Base-by-base conservation (phyloP, 441 rosid species). In the Bruguiera hainesii region DNA sequence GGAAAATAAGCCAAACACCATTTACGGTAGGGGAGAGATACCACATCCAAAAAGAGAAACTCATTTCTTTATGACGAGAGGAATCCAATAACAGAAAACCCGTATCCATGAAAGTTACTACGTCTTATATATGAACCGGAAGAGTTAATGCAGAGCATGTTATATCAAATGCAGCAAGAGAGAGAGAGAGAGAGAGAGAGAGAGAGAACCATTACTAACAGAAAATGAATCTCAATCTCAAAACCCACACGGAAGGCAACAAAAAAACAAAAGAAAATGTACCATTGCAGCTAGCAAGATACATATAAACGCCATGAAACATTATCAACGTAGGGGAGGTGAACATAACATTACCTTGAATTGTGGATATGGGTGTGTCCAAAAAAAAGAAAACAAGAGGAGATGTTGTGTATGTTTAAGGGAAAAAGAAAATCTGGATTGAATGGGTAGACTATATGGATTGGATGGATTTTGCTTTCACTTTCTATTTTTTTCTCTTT, bases 321-420 rank as follows among this genome's bases (percentile, higher is more conserved):
- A 1, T 37, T 28, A 57, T 16, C 42, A 64, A 19, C 30, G 37
- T 18, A 29, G 33, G 23, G 25, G 49, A 60, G 63, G 28, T 6
- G 55, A 50, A 60, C 56, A 53, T n/a, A 19, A 31, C 59, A 26
- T 71, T 75, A 79, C 85, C 83, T 79, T 48, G 64, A 72, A 26
- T 72, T 26, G 66, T 50, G 66, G 72, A 33, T 33, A 7, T 33
- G 37, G 1, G 10, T 7, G 37, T 33, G 2, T 7, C 37, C 37
- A 1, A 0, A 1, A 31, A 1, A 7, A 33, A 7, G 1, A 7
- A 1, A 5, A 33, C 8, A 33, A 9, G 9, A 33, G 37, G 37
- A 33, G 37, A 33, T 33, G 37, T 1, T 33, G 37, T 42, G 48
- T 10, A 37, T 37, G 11, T 37, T 10, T 10, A 37, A 2, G 15